phyloP scores from a whole-genome alignment of 2,329 filamentous ascomycete genomes.

The Teratosphaeria nubilosa region DNA sequence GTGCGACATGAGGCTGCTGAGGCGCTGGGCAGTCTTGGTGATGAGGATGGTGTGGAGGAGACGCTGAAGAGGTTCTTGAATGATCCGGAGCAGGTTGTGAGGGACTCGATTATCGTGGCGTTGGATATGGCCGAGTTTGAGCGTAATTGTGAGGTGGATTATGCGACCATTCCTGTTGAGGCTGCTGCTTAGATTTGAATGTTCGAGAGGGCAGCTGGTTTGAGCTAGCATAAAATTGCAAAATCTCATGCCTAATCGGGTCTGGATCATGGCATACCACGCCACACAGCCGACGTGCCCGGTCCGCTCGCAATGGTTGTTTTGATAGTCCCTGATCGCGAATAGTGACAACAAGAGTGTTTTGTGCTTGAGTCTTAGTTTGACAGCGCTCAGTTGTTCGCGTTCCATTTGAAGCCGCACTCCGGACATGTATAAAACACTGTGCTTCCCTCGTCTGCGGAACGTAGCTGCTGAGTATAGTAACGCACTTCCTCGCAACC shows the following conservation, averaged over 20 bases:
- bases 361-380: too few relatives aligned
- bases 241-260: too few relatives aligned
- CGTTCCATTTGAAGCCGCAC: slow-evolving; percentile 67
- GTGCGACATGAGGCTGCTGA: slow-evolving; percentile 96
- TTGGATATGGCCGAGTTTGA: slow-evolving; percentile 98
- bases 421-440: slow-evolving; percentile 75
- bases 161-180: slow-evolving; percentile 67
- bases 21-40: slow-evolving; percentile 84
- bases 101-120: slow-evolving; percentile 89
- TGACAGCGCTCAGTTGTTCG: slow-evolving; percentile 46
- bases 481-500: slow-evolving; percentile 73
- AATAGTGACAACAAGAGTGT: too few relatives aligned
- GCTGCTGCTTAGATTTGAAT: slow-evolving; percentile 7
- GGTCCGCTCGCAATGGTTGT: too few relatives aligned
- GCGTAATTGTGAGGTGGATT: slow-evolving; percentile 77
- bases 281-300: too few relatives aligned
- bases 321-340: too few relatives aligned
- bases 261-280: too few relatives aligned
- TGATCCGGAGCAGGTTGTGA: slow-evolving; percentile 85
- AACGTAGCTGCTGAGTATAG: slow-evolving; percentile 73
- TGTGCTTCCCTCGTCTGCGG: slow-evolving; percentile 91
- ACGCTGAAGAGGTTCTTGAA: slow-evolving; percentile 72
- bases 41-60: slow-evolving; percentile 86
- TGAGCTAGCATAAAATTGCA: not conserved
- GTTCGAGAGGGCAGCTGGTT: not conserved